These are phyloP conservation scores for Teratosphaeria gauchensis DNA, from an alignment of 2,329 filamentous ascomycete genomes.

Conservation along the genomic window DNA sequence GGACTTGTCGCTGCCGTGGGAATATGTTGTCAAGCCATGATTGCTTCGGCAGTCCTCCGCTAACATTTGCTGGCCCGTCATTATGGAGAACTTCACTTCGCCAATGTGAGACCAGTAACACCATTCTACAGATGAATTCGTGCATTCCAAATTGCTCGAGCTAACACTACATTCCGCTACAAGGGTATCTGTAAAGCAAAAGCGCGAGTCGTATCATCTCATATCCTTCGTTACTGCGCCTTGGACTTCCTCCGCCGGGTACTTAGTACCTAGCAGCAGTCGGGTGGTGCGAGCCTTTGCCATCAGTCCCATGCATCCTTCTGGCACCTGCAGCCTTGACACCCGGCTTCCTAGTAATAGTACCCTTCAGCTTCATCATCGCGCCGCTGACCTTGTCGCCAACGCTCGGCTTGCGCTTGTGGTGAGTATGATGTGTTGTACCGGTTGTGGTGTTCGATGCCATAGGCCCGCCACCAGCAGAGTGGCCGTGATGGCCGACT, in stretches of 20 bases:
- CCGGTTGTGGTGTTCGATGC: conserved; percentile 13
- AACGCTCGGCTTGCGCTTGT: conserved; percentile 57
- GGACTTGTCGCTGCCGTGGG: conserved; percentile 8
- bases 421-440: conserved; percentile 35
- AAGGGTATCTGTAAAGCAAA: not conserved
- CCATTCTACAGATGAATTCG: not conserved
- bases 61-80: too few species aligned
- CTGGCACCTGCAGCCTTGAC: conserved; percentile 48
- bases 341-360: conserved; percentile 57
- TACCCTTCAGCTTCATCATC: conserved; percentile 62
- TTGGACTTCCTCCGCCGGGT: too few species aligned
- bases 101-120: too few species aligned
- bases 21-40: conserved; percentile 3
- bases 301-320: conserved; percentile 27
- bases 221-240: not conserved
- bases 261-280: not conserved
- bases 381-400: conserved; percentile 73
- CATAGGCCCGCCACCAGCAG: conserved; percentile 13
- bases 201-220: not conserved
- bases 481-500: conserved; percentile 16
- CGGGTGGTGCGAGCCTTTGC: conserved; percentile 14
- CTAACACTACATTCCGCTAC: not conserved
- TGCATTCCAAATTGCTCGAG: not conserved
- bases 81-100: too few species aligned
- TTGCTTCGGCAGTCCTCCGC: not conserved